Conservation (phyloP, 768 basidiomycete species). For the Leccinum incarnatum region DNA sequence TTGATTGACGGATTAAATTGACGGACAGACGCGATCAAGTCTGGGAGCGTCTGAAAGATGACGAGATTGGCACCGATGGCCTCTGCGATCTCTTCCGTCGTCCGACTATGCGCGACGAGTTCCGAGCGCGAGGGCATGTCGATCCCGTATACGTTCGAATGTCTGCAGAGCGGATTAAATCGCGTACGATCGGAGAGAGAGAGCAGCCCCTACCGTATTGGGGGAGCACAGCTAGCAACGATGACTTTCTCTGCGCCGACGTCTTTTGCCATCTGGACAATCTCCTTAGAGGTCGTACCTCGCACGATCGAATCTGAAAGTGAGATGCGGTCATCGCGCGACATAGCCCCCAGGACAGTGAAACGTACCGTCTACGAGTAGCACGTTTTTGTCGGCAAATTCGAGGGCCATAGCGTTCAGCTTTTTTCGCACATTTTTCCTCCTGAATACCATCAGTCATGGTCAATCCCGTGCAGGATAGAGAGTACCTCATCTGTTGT, state of each 20-base stretch:
- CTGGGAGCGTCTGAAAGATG: conserved; percentile 90
- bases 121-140: conserved; percentile 98
- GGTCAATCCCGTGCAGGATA: background rate
- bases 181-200: background rate
- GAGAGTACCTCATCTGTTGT: conserved; percentile 79
- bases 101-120: conserved; percentile 82
- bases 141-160: conserved; percentile 97
- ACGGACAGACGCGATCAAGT: conserved; percentile 82
- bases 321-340: background rate
- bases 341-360: background rate
- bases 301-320: conserved; percentile 91
- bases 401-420: conserved; percentile 98
- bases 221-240: conserved; percentile 95
- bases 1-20: conserved; percentile 77
- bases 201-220: conserved; percentile 64
- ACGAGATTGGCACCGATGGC: conserved; percentile 94
- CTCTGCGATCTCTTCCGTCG: conserved; percentile 64
- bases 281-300: conserved; percentile 97
- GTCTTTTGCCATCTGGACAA: conserved; percentile 98
- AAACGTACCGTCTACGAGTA: conserved; percentile 87
- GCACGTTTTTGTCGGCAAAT: conserved; percentile 86
- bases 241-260: conserved; percentile 96
- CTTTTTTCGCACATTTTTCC: conserved; percentile 92
- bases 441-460: conserved; percentile 41
- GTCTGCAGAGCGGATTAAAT: conserved; percentile 38